Percentiles rank a stretch among this genome's conserved stretches.
Evolutionary conservation across 2,329 filamentous ascomycete genomes (phyloP).

Genomic region (Phoma sp.): DNA sequence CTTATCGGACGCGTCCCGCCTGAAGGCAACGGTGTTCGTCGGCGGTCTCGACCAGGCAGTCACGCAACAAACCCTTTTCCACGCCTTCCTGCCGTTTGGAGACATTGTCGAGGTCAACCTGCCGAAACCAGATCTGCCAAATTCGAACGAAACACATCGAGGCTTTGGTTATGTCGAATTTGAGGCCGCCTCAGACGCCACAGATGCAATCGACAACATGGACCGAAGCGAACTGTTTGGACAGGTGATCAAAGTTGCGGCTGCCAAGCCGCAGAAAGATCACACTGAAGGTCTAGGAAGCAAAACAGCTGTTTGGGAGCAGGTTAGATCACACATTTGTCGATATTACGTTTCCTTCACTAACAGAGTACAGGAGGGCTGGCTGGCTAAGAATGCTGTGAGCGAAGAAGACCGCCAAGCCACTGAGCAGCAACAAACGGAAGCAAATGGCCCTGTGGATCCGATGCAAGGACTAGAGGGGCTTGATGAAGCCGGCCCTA

Average conservation of each 20-base stretch:
- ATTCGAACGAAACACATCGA: constrained; percentile 79
- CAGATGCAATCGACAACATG: constrained; percentile 99
- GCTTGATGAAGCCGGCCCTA: constrained; percentile 91
- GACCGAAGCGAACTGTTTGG: constrained; percentile 96
- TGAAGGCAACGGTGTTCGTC: constrained; percentile 92
- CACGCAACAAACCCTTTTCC: constrained; percentile 76
- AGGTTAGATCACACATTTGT: constrained; percentile 67
- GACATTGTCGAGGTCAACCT: constrained; percentile 91
- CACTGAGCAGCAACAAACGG: constrained; percentile 61
- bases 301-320: constrained; percentile 95
- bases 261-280: constrained; percentile 91
- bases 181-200: constrained; percentile 82
- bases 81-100: constrained; percentile 96
- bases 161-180: constrained; percentile 98
- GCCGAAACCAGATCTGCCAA: constrained; percentile 84
- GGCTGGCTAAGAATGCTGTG: constrained; percentile 86
- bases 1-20: constrained; percentile 83
- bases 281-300: constrained; percentile 86
- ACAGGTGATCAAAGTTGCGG: constrained; percentile 87
- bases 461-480: constrained; percentile 96
- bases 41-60: constrained; percentile 85
- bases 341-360: neutral
- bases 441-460: constrained; percentile 69
- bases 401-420: constrained; percentile 77
- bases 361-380: constrained; percentile 75